Evolutionary conservation across 2,329 filamentous ascomycete species (phyloP).

Genomic region (Neopestalotiopsis clavispora): DNA sequence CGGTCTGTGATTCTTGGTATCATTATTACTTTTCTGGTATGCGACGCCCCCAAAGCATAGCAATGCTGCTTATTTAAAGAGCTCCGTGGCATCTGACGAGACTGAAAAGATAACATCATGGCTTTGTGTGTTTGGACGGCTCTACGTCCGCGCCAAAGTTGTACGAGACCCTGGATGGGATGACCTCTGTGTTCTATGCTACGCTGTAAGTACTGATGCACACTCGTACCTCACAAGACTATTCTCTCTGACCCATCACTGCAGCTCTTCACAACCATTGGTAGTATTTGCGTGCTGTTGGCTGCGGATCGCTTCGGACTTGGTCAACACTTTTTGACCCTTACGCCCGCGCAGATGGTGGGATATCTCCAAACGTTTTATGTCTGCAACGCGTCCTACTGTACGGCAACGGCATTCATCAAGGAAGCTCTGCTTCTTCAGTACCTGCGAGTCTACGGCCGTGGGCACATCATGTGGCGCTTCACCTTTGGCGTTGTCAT

Average conservation of each 20-base stretch:
- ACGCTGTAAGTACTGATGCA: conserved; percentile 22
- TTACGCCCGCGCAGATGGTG: conserved; percentile 18
- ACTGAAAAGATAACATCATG: conserved; percentile 31
- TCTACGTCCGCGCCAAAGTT: conserved; percentile 30
- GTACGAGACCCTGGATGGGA: conserved; percentile 31
- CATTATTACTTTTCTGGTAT: conserved; percentile 34
- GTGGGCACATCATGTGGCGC: conserved; percentile 21
- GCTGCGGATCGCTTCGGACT: conserved; percentile 25
- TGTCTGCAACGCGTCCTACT: conserved; percentile 28
- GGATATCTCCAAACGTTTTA: conserved; percentile 25
- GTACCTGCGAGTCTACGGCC: conserved; percentile 31
- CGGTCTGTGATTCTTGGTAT: conserved; percentile 33
- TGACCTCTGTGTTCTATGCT: conserved; percentile 29
- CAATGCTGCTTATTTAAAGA: not conserved
- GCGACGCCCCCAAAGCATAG: conserved; percentile 2
- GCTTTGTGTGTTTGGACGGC: conserved; percentile 32
- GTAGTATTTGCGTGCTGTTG: conserved; percentile 25
- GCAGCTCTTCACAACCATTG: conserved; percentile 26
- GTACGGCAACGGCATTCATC: conserved; percentile 28
- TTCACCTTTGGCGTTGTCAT: conserved; percentile 29
- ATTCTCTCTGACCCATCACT: conserved; percentile 12
- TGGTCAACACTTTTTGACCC: conserved; percentile 28
- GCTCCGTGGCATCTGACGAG: not conserved
- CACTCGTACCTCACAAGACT: not conserved
- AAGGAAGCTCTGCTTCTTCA: conserved; percentile 32